Conservation (phyloP, 2,329 filamentous ascomycete species). For the Westerdykella ornata region DNA sequence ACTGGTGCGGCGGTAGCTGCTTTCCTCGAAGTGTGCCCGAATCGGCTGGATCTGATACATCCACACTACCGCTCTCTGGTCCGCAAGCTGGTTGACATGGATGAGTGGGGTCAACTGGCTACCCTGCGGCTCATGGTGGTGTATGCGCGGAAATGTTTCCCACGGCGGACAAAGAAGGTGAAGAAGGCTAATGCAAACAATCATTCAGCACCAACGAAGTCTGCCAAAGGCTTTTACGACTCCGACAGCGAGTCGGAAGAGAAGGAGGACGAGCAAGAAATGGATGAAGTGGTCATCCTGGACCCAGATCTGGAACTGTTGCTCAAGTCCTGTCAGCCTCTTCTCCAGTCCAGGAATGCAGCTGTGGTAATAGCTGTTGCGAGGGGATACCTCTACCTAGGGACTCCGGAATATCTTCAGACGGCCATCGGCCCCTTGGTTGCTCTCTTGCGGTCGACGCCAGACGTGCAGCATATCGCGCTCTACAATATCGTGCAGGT, state of each 20-base stretch:
- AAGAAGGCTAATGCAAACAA: constrained; percentile 40
- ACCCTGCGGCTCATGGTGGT: constrained; percentile 73
- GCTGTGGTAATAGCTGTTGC: constrained; percentile 85
- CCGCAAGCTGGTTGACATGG: constrained; percentile 94
- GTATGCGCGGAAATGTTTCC: constrained; percentile 85
- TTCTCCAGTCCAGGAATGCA: constrained; percentile 87
- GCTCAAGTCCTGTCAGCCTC: constrained; percentile 69
- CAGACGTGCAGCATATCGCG: constrained; percentile 83
- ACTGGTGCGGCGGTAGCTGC: constrained; percentile 85
- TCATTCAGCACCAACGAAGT: constrained; percentile 33
- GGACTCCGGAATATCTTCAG: constrained; percentile 68
- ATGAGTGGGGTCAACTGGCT: constrained; percentile 93
- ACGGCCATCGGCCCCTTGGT: constrained; percentile 75
- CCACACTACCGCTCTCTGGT: constrained; percentile 79
- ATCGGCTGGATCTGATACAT: constrained; percentile 81
- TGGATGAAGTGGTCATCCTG: constrained; percentile 54
- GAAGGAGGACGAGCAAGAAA: constrained; percentile 42
- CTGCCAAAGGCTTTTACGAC: constrained; percentile 72
- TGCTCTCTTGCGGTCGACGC: constrained; percentile 73
- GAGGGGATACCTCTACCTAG: constrained; percentile 77
- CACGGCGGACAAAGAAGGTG: constrained; percentile 55
- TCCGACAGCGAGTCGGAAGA: constrained; percentile 40
- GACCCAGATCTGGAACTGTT: constrained; percentile 80
- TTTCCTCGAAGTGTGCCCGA: constrained; percentile 83
- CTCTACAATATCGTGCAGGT: constrained; percentile 95